These are phyloP conservation scores for Chaetomium globosum DNA, from an alignment of 2,329 filamentous ascomycete species.

Conservation along the genomic window DNA sequence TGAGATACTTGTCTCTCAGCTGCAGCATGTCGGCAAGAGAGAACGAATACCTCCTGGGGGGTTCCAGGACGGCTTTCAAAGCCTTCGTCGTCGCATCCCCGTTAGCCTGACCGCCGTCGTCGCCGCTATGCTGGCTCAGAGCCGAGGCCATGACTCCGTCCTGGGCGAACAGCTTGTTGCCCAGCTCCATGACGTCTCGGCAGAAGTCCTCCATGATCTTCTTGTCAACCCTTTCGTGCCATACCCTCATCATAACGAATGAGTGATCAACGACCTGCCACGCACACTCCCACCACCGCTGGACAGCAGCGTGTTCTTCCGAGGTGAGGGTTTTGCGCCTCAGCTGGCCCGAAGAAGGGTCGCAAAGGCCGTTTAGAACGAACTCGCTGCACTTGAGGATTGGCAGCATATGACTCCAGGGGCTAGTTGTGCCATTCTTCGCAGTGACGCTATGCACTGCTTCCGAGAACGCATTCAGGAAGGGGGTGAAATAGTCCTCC, in stretches of 20 bases:
- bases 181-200: slow-evolving; percentile 91
- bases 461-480: slow-evolving; percentile 50
- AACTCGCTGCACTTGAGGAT: slow-evolving; percentile 61
- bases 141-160: slow-evolving; percentile 81
- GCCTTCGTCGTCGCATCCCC: slow-evolving; percentile 31
- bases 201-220: slow-evolving; percentile 86
- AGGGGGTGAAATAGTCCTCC: slow-evolving; percentile 48
- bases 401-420: slow-evolving; percentile 61
- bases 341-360: slow-evolving; percentile 58
- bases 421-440: slow-evolving; percentile 44
- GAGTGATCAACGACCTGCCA: slow-evolving; percentile 82
- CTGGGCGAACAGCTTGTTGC: slow-evolving; percentile 80
- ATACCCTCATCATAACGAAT: slow-evolving; percentile 79
- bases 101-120: slow-evolving; percentile 17
- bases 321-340: slow-evolving; percentile 58
- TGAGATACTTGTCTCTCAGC: slow-evolving; percentile 82
- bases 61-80: slow-evolving; percentile 59
- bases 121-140: slow-evolving; percentile 45
- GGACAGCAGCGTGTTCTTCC: slow-evolving; percentile 66
- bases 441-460: slow-evolving; percentile 49
- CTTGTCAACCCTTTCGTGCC: slow-evolving; percentile 78
- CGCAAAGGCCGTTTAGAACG: slow-evolving; percentile 59
- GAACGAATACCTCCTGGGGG: slow-evolving; percentile 62
- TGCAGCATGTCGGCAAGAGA: slow-evolving; percentile 86
- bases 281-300: slow-evolving; percentile 79